Percentiles rank a stretch among this genome's conserved stretches.
Evolutionary conservation across 345 rosid species (phyloP).

Genomic region (Lumnitzera littorea): DNA sequence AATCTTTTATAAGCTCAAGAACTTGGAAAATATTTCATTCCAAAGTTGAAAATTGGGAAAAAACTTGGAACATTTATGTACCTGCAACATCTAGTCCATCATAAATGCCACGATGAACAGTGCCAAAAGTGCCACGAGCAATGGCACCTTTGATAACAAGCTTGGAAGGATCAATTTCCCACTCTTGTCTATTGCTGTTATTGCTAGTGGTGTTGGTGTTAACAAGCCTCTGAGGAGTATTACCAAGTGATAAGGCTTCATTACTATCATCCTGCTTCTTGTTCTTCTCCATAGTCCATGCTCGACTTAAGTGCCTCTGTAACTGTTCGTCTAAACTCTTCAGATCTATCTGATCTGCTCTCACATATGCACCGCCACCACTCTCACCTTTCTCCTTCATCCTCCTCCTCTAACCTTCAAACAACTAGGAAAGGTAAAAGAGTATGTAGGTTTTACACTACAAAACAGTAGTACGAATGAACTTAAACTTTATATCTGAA

Average conservation of each 20-base stretch:
- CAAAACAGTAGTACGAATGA: too few relatives aligned
- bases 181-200: constrained; percentile 47
- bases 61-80: constrained; percentile 9
- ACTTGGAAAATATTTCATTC: too few relatives aligned
- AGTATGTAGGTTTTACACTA: too few relatives aligned
- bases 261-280: constrained; percentile 34
- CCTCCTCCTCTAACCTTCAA: neutral
- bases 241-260: constrained; percentile 7
- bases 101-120: constrained; percentile 90
- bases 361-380: constrained; percentile 54
- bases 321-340: constrained; percentile 93
- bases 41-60: too few relatives aligned
- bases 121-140: constrained; percentile 93
- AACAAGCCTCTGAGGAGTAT: constrained; percentile 11
- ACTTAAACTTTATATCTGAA: too few relatives aligned
- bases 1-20: too few relatives aligned
- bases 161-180: constrained; percentile 99
- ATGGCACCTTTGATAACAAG: constrained; percentile 69
- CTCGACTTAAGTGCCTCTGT: constrained; percentile 77
- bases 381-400: constrained; percentile 61
- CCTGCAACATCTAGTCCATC: constrained; percentile 96
- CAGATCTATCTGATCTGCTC: constrained; percentile 97
- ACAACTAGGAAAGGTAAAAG: too few relatives aligned
- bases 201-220: constrained; percentile 24
- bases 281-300: constrained; percentile 83